Evolutionary conservation across 441 rosid genomes (phyloP), one percentile per base, ranked within the genome.

Genomic region (Pelargonium cotyledonis): DNA sequence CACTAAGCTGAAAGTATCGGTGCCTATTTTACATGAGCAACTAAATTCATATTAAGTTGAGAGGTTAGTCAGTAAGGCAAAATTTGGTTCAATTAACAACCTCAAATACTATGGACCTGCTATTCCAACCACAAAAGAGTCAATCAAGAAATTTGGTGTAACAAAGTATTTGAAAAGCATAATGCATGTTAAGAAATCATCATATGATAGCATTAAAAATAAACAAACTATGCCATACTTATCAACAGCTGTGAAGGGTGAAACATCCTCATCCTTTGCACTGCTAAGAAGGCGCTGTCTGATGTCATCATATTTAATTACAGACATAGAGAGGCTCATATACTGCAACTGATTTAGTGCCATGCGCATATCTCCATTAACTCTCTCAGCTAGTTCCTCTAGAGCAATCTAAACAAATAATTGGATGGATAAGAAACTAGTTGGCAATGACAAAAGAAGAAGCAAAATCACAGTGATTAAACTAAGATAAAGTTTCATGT

Each of bases 191-290:
- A 4, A 58, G 9, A 58, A 58, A 58, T 9, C 63, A 58, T 58
- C 63, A 23, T 51, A 26, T 15, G 29, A 3, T 6, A 15, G 9
- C 26, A 31, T n/a, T 35, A 35, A n/a, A 63, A 14, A 15, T 5
- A 5, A 21, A 46, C 16, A 47, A 49, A 67, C 4, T 44, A 76
- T 66, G 23, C 61, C 85, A 78, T 95, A 95, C 99, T 90, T 92
- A 78, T 95, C 99, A 68, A 95, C 97, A 70, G 97, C 99, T 55
- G 98, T 84, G 81, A 95, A 95, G 47, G 99, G 99, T 26, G 99
- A 95, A 64, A 95, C 85, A 82, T 95, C 98, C 88, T 95, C 99
- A 81, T 95, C 99, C 82, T 95, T 95, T 43, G 89, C 82, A 80
- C 95, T 85, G 80, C 86, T 85, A 72, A 85, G 83, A 79, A 95